Evolutionary conservation across 352 stramenopile species (phyloP).

Genomic region (Phytophthora europaea): DNA sequence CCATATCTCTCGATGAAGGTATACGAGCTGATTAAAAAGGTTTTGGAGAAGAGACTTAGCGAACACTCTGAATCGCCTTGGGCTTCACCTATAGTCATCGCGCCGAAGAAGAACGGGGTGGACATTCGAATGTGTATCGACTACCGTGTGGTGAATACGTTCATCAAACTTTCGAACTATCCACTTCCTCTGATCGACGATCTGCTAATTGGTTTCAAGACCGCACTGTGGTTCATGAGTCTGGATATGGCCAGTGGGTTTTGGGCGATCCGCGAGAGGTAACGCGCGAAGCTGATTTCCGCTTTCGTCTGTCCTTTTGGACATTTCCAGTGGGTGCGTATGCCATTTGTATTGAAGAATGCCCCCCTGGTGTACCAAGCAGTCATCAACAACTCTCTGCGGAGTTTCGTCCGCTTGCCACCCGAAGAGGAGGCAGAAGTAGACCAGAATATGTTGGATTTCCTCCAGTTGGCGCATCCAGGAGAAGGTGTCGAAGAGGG

Average conservation of each 20-base stretch:
- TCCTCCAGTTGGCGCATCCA: background rate
- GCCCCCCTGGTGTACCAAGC: conserved; percentile 23
- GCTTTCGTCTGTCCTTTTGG: conserved; percentile 36
- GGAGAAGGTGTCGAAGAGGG: background rate
- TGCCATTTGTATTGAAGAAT: conserved; percentile 32
- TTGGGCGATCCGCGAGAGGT: conserved; percentile 30
- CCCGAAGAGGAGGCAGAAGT: background rate
- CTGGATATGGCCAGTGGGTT: conserved; percentile 27
- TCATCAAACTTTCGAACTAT: conserved; percentile 27
- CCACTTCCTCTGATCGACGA: conserved; percentile 35
- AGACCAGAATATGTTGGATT: conserved; percentile 1
- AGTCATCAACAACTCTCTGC: conserved; percentile 26
- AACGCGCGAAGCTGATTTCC: conserved; percentile 15
- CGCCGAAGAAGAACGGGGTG: conserved; percentile 10
- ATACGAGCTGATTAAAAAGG: conserved; percentile 10
- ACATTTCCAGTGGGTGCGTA: conserved; percentile 29
- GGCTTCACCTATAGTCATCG: conserved; percentile 1
- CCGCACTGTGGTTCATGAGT: conserved; percentile 26
- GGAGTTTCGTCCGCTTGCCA: conserved; percentile 10
- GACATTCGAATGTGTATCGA: conserved; percentile 34
- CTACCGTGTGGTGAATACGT: conserved; percentile 19
- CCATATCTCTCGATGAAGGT: conserved; percentile 7
- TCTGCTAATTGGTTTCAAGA: conserved; percentile 30
- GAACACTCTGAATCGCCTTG: background rate
- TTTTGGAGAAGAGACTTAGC: conserved; percentile 5